Evolutionary conservation across 2,329 filamentous ascomycete genomes (phyloP).

Genomic region (Chlorencoelia australis): DNA sequence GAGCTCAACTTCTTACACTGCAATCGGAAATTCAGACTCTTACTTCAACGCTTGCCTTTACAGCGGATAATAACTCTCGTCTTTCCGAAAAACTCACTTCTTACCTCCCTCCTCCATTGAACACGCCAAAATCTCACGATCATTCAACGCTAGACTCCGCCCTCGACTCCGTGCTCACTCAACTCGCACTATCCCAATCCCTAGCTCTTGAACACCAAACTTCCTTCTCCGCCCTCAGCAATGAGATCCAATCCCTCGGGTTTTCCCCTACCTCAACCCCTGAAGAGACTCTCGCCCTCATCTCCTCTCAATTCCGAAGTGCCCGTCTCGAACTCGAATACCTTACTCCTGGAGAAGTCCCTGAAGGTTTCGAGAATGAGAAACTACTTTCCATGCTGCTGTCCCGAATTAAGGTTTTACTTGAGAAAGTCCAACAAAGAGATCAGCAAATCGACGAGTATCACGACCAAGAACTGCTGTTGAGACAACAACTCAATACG

Average conservation of each 20-base stretch:
- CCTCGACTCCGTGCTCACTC: conserved; percentile 24
- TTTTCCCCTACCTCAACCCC: conserved; percentile 40
- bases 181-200: conserved; percentile 25
- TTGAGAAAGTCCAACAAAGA: conserved; percentile 35
- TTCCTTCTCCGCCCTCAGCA: conserved; percentile 38
- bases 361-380: conserved; percentile 36
- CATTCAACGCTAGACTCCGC: conserved; percentile 22
- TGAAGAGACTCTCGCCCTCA: conserved; percentile 30
- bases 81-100: conserved; percentile 21
- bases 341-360: conserved; percentile 47
- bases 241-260: conserved; percentile 38
- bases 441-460: conserved; percentile 51
- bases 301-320: conserved; percentile 41
- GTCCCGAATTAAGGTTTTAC: conserved; percentile 38
- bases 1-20: conserved; percentile 18
- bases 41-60: conserved; percentile 18
- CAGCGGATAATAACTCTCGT: conserved; percentile 19
- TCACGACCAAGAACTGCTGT: conserved; percentile 43
- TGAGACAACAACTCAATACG: conserved; percentile 46
- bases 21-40: conserved; percentile 20
- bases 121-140: conserved; percentile 15
- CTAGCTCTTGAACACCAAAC: conserved; percentile 29
- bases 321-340: conserved; percentile 54
- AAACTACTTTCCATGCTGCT: conserved; percentile 47
- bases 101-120: conserved; percentile 20